Conservation (phyloP, 345 rosid species). For the Populus euphratica region DNA sequence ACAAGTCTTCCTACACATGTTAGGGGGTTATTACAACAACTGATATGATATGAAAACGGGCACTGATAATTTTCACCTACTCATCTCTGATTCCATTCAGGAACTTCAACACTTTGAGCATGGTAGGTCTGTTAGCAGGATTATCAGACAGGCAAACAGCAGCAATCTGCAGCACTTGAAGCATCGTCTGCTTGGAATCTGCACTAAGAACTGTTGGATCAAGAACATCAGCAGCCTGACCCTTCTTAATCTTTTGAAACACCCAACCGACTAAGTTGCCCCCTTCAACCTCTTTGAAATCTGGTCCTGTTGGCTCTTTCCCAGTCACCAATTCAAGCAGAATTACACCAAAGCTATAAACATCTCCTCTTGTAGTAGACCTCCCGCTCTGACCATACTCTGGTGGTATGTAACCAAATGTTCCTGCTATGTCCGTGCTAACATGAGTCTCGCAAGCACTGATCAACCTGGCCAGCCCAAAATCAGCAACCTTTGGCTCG, state of each 20-base stretch:
- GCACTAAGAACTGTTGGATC: constrained; percentile 48
- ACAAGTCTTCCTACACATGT: constrained; percentile 3
- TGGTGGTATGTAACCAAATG: constrained; percentile 87
- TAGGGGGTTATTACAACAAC: constrained; percentile 18
- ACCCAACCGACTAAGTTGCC: constrained; percentile 94
- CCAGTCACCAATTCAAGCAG: constrained; percentile 80
- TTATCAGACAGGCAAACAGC: constrained; percentile 58
- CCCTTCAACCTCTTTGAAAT: constrained; percentile 88
- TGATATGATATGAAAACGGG: not conserved
- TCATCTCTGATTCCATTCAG: constrained; percentile 46
- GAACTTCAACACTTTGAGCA: constrained; percentile 56
- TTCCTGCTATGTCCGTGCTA: constrained; percentile 77
- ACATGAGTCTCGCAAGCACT: constrained; percentile 94
- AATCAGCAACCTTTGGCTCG: constrained; percentile 87
- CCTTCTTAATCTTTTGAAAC: constrained; percentile 61
- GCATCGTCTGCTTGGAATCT: constrained; percentile 54
- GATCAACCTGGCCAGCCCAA: constrained; percentile 82
- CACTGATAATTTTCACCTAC: constrained; percentile 7
- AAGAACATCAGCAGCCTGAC: constrained; percentile 58
- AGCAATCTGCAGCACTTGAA: constrained; percentile 62
- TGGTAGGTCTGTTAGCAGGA: constrained; percentile 72
- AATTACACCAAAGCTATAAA: constrained; percentile 87
- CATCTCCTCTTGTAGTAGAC: constrained; percentile 79
- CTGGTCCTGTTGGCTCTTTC: constrained; percentile 92
- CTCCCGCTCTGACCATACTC: constrained; percentile 89